A percentile compares a stretch with the other conserved stretches of the same genome.
These are phyloP conservation scores for Coffea eugenioides DNA, from an alignment of 257 asterid genomes.

Conservation along the genomic window DNA sequence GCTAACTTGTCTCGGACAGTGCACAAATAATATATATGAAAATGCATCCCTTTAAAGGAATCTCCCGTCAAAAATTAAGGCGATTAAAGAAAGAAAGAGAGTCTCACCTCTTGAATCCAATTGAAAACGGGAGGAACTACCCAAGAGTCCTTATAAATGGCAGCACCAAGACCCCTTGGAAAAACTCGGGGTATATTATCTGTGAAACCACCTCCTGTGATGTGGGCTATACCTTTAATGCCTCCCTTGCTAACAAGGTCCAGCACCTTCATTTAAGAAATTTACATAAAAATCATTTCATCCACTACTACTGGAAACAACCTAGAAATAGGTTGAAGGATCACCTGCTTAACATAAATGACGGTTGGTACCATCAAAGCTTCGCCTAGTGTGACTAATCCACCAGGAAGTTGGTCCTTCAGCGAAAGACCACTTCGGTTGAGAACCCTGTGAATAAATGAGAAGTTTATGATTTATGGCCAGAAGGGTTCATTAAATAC, in stretches of 20 bases:
- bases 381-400: constrained; percentile 58
- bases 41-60: background rate
- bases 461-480: background rate
- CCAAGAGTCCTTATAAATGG: constrained; percentile 69
- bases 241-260: constrained; percentile 82
- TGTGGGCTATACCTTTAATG: constrained; percentile 94
- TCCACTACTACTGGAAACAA: background rate
- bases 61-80: background rate
- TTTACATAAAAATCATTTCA: background rate
- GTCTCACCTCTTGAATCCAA: constrained; percentile 88
- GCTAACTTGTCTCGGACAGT: background rate
- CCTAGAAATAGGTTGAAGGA: background rate
- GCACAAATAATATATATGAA: background rate
- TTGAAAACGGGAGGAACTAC: constrained; percentile 70
- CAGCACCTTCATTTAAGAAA: constrained; percentile 56
- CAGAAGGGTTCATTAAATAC: background rate
- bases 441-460: constrained; percentile 51
- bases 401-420: constrained; percentile 70
- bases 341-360: constrained; percentile 89
- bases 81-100: background rate
- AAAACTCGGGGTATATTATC: constrained; percentile 94
- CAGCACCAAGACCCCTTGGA: constrained; percentile 86
- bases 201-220: constrained; percentile 95
- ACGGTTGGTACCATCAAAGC: constrained; percentile 93
- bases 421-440: constrained; percentile 70